phyloP scores from a whole-genome alignment of 768 basidiomycete species.

The Pleurotus tuber-regium region DNA sequence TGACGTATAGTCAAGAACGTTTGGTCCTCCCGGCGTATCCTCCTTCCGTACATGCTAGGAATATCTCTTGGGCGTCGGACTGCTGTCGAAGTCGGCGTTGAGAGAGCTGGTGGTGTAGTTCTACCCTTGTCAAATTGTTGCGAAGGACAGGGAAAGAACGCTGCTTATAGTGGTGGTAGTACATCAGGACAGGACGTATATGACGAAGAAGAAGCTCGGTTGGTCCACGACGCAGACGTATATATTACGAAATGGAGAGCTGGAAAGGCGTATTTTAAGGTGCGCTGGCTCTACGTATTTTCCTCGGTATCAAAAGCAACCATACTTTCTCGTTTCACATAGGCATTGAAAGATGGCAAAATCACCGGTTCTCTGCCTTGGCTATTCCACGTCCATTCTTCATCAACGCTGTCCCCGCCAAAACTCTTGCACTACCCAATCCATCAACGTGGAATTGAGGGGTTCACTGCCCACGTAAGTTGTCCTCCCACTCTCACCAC shows the following conservation, averaged over 20 bases:
- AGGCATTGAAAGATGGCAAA: conserved; percentile 61
- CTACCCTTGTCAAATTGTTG: conserved; percentile 29
- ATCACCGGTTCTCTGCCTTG: conserved; percentile 79
- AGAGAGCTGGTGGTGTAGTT: conserved; percentile 54
- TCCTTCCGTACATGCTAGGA: conserved; percentile 60
- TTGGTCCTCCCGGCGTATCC: conserved; percentile 58
- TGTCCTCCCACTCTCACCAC: no score
- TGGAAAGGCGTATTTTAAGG: conserved; percentile 70
- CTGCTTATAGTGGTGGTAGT: no score
- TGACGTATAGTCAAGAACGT: conserved; percentile 38
- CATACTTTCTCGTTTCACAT: no score
- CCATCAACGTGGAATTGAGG: conserved; percentile 57
- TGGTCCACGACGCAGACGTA: conserved; percentile 59
- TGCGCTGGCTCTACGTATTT: conserved; percentile 14
- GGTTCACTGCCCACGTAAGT: conserved; percentile 61
- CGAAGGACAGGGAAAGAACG: conserved; percentile 22
- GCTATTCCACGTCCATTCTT: conserved; percentile 76
- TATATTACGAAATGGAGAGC: conserved; percentile 68
- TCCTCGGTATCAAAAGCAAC: no score
- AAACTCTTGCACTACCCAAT: conserved; percentile 85
- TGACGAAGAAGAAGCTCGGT: conserved; percentile 37
- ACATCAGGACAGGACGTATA: no score
- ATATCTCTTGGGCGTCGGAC: conserved; percentile 44
- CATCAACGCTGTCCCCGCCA: conserved; percentile 58
- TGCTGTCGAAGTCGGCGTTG: conserved; percentile 60